These are phyloP conservation scores for Xylaria telfairii DNA, from an alignment of 495 filamentous ascomycete genomes.

Conservation along the genomic window DNA sequence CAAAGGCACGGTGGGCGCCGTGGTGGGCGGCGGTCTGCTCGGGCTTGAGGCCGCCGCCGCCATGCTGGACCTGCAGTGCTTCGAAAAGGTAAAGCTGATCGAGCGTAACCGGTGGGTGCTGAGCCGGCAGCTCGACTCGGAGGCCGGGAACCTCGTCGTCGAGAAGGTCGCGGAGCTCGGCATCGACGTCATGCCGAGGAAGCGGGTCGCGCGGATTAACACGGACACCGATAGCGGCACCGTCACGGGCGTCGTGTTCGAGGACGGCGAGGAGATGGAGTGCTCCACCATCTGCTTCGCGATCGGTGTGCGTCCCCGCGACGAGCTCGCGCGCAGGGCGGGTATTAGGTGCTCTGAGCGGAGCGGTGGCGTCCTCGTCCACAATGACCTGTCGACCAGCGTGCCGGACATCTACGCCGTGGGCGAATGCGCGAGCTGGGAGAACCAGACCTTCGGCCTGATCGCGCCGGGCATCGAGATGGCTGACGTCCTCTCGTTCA, in stretches of 20 bases:
- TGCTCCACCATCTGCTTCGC: constrained; percentile 92
- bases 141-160: constrained; percentile 84
- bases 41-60: constrained; percentile 95
- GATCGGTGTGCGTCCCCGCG: constrained; percentile 85
- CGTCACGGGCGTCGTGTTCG: constrained; percentile 79
- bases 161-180: constrained; percentile 84
- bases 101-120: constrained; percentile 92
- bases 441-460: constrained; percentile 89
- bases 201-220: constrained; percentile 75
- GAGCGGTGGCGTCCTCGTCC: constrained; percentile 80
- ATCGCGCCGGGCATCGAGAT: constrained; percentile 96
- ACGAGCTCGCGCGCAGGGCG: constrained; percentile 74
- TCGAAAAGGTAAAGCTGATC: constrained; percentile 78
- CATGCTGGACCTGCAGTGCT: constrained; percentile 87
- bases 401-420: constrained; percentile 82
- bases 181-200: constrained; percentile 81
- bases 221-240: constrained; percentile 58
- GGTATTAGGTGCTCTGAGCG: constrained; percentile 77
- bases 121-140: constrained; percentile 82
- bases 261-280: constrained; percentile 80
- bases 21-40: constrained; percentile 89
- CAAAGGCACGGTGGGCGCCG: constrained; percentile 74
- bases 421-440: constrained; percentile 94
- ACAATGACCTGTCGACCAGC: constrained; percentile 74
- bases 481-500: constrained; percentile 95